These are phyloP conservation scores for Metschnikowia koreensis DNA, from an alignment of 805 yeast species.

Conservation along the genomic window DNA sequence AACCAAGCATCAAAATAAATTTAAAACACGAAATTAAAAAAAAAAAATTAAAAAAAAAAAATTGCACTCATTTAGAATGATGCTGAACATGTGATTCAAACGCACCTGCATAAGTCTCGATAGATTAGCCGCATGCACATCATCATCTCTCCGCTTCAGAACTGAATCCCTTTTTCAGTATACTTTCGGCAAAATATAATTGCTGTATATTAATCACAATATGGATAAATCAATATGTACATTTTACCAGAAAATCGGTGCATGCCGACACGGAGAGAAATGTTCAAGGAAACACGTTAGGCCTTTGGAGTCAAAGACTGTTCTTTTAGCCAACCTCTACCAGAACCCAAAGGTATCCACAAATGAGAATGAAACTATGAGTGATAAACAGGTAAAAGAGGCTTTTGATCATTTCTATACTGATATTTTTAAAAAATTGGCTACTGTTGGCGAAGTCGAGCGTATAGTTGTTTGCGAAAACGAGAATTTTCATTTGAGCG, in stretches of 20 bases:
- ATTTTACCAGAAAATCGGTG: conserved; percentile 81
- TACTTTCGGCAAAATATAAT: background rate
- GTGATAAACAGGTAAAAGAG: conserved; percentile 39
- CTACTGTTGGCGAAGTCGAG: conserved; percentile 48
- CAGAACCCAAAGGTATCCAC: conserved; percentile 54
- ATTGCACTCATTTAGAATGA: background rate
- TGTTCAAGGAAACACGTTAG: conserved; percentile 72
- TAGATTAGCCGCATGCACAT: background rate
- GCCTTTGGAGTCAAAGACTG: conserved; percentile 64
- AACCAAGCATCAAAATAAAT: background rate
- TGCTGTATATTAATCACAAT: background rate
- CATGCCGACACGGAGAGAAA: conserved; percentile 89
- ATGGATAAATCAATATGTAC: conserved; percentile 36
- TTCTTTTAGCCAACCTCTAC: conserved; percentile 63
- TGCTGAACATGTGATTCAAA: background rate
- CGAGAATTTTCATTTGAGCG: conserved; percentile 75
- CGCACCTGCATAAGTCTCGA: background rate
- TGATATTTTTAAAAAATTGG: conserved; percentile 68
- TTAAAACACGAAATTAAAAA: background rate
- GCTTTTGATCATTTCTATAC: conserved; percentile 62
- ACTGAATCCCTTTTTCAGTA: background rate
- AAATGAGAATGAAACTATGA: conserved; percentile 29
- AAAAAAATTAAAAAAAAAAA: background rate
- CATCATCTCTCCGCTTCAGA: background rate
- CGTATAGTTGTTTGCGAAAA: conserved; percentile 79